phyloP scores from a whole-genome alignment of 371 early-diverging fungal species.

The Mucor circinelloides region DNA sequence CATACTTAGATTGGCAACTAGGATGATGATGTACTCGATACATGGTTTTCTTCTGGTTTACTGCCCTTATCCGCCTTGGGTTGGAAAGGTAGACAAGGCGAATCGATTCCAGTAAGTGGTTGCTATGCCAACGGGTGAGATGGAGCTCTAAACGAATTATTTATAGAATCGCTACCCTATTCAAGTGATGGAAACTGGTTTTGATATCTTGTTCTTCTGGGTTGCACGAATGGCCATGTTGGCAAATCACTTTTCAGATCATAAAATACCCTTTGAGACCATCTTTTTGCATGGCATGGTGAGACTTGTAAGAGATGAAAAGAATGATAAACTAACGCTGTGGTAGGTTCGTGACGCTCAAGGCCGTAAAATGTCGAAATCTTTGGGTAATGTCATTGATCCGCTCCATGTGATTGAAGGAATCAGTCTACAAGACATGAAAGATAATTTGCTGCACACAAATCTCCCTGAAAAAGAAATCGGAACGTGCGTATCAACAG shows the following conservation, averaged over 20 bases:
- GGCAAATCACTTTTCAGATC: constrained; percentile 83
- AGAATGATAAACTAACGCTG: neutral
- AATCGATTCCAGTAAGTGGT: constrained; percentile 38
- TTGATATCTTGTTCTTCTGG: constrained; percentile 99
- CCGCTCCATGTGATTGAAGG: constrained; percentile 96
- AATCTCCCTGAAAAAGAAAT: constrained; percentile 89
- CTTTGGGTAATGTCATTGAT: constrained; percentile 97
- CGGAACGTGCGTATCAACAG: constrained; percentile 44
- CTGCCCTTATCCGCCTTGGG: constrained; percentile 92
- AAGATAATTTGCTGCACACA: constrained; percentile 68
- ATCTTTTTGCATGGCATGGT: constrained; percentile 84
- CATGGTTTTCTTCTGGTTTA: constrained; percentile 99
- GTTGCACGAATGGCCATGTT: constrained; percentile 99
- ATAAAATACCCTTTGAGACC: constrained; percentile 82
- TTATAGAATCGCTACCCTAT: constrained; percentile 75
- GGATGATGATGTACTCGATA: constrained; percentile 99
- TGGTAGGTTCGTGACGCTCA: constrained; percentile 88
- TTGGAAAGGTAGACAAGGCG: constrained; percentile 53
- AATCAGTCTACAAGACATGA: constrained; percentile 68
- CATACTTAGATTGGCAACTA: constrained; percentile 34
- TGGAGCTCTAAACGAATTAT: neutral
- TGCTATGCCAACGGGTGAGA: neutral
- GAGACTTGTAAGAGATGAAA: neutral
- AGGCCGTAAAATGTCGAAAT: constrained; percentile 99
- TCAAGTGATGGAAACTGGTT: constrained; percentile 96